phyloP scores from a whole-genome alignment of 1,139 yeast species.

The Kazachstania sp. region DNA sequence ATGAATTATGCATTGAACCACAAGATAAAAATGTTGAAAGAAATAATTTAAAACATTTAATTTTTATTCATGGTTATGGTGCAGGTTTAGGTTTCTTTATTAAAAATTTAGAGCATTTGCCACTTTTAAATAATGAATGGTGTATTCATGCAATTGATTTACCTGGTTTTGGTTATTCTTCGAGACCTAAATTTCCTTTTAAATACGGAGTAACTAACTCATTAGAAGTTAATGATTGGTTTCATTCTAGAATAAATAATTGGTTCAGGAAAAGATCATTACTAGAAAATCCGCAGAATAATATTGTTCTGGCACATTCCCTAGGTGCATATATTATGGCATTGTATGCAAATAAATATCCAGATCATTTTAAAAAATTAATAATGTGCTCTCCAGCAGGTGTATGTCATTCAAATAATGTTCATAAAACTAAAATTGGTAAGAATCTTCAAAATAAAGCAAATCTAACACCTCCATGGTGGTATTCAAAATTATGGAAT shows the following conservation, averaged over 20 bases:
- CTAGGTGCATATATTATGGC: slow-evolving; percentile 83
- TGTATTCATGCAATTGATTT: slow-evolving; percentile 63
- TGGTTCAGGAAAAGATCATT: slow-evolving; percentile 59
- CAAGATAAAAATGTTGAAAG: slow-evolving; percentile 15
- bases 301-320: slow-evolving; percentile 76
- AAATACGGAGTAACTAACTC: slow-evolving; percentile 27
- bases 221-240: slow-evolving; percentile 50
- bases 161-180: slow-evolving; percentile 70
- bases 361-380: slow-evolving; percentile 51
- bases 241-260: slow-evolving; percentile 44
- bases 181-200: slow-evolving; percentile 49
- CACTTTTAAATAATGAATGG: slow-evolving; percentile 38
- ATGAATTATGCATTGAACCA: slow-evolving; percentile 56
- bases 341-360: slow-evolving; percentile 56
- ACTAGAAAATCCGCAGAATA: slow-evolving; percentile 39
- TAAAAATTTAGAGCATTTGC: slow-evolving; percentile 43
- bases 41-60: slow-evolving; percentile 41
- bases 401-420: slow-evolving; percentile 31
- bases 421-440: not conserved
- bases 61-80: slow-evolving; percentile 71
- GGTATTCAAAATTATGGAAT: slow-evolving; percentile 64
- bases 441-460: slow-evolving; percentile 28
- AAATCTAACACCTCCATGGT: slow-evolving; percentile 40
- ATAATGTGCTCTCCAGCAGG: slow-evolving; percentile 83
- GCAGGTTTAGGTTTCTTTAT: slow-evolving; percentile 67